phyloP scores from a whole-genome alignment of 2,329 filamentous ascomycete species.

The Chalaropsis ovoidea region DNA sequence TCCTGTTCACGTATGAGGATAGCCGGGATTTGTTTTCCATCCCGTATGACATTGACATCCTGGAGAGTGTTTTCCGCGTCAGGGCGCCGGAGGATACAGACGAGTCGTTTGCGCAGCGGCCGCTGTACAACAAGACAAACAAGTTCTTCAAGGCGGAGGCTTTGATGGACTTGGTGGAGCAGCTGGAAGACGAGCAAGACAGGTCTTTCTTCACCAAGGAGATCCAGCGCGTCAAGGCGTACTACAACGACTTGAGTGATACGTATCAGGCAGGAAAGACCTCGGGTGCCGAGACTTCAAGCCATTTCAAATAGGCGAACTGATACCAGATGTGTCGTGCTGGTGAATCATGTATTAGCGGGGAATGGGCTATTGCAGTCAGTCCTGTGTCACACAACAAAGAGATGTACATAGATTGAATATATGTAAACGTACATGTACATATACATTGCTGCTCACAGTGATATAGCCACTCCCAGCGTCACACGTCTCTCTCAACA shows the following conservation, averaged over 20 bases:
- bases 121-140: constrained; percentile 47
- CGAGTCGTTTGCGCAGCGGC: constrained; percentile 33
- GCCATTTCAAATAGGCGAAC: constrained; percentile 38
- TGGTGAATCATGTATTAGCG: not conserved
- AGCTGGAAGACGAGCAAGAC: constrained; percentile 33
- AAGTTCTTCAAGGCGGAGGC: constrained; percentile 43
- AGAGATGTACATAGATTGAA: not conserved
- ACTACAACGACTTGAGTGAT: constrained; percentile 40
- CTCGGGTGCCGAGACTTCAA: constrained; percentile 37
- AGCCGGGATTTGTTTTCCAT: constrained; percentile 47
- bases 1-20: constrained; percentile 51
- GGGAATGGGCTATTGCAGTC: not conserved
- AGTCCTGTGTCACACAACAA: not conserved
- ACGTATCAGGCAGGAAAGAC: constrained; percentile 43
- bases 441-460: not conserved
- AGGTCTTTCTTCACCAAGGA: constrained; percentile 33
- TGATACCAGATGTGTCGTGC: not conserved
- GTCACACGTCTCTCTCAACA: not conserved
- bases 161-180: constrained; percentile 35
- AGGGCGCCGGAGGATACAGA: constrained; percentile 34
- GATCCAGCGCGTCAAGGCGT: constrained; percentile 39
- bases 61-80: constrained; percentile 47
- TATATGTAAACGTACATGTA: not conserved
- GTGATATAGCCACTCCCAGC: not conserved
- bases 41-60: constrained; percentile 48